Base-by-base conservation (phyloP, 1,139 yeast genomes). In the Yamadazyma sp. region DNA sequence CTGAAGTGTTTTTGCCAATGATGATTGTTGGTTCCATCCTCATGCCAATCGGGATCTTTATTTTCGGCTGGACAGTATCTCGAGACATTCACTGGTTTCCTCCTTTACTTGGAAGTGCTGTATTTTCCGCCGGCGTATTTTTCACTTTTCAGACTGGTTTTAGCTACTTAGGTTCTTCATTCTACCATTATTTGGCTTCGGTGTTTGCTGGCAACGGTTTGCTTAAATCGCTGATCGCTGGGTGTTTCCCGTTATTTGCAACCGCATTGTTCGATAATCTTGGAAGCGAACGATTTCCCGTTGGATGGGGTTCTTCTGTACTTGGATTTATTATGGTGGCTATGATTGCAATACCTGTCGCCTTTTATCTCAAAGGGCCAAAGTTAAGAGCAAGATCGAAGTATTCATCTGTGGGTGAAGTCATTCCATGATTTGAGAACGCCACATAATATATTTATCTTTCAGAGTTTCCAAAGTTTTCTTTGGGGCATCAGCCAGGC, bases 291-390 rank as follows among this genome's bases (percentile, higher is more conserved):
- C 59, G 59, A 24, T 61, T 53, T 43, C 70, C 69, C 1, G 64
- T 81, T 46, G 89, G 86, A 0, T 83, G 89, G 88, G 91, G 87
- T 4, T 64, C 78, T 2, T 67, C 75, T 24, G 44, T 82, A 2
- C 57, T 83, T 37, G 88, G 77, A 1, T 75, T 81, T 51, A 55
- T 82, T 28, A 69, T 82, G 0, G 44, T 78, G 7, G 73, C 64
- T 0, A 69, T 85, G 77, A 69, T 82, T 39, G 84, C 86, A 1
- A 81, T 83, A 40, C 92, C 94, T 1, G 76, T 80, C 48, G 55
- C 77, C 25, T 60, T 62, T 41, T 57, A 56, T 37, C 31, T 50
- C 30, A 54, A 59, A 30, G 68, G 68, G 17, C 61, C 64, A 3
- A 54, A 53, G 40, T 59, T 63, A 38, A 51, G 68, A 43, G 69